These are phyloP conservation scores for Saccharomycopsis babjevae DNA, from an alignment of 805 yeast species.

Conservation along the genomic window DNA sequence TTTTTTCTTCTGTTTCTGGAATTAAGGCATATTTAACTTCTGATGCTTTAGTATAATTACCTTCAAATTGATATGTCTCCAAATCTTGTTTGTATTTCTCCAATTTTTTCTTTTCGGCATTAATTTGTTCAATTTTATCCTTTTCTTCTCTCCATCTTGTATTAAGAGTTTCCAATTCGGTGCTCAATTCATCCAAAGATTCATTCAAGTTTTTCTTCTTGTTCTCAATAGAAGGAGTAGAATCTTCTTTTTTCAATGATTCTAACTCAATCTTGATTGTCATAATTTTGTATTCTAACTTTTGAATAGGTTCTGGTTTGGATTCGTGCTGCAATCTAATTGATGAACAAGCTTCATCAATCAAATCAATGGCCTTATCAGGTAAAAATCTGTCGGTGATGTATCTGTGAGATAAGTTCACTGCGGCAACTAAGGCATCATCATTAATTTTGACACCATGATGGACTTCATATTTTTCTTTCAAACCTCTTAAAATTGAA, in stretches of 20 bases:
- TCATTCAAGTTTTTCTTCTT: conserved; percentile 54
- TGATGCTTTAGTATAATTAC: conserved; percentile 82
- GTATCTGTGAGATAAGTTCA: conserved; percentile 79
- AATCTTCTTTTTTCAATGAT: conserved; percentile 87
- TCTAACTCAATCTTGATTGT: conserved; percentile 93
- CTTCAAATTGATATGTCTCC: conserved; percentile 73
- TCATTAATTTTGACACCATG: conserved; percentile 95
- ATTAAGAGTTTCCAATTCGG: conserved; percentile 62
- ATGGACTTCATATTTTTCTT: conserved; percentile 91
- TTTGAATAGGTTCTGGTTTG: conserved; percentile 89
- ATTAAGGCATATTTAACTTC: conserved; percentile 80
- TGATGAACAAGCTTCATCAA: conserved; percentile 96
- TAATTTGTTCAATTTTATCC: conserved; percentile 63
- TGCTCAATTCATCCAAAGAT: conserved; percentile 51
- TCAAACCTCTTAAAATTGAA: conserved; percentile 83
- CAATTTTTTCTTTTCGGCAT: conserved; percentile 67
- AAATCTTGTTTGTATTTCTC: conserved; percentile 79
- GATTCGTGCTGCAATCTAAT: conserved; percentile 91
- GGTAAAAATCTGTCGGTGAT: conserved; percentile 88
- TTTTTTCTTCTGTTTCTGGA: conserved; percentile 37
- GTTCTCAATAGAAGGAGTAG: conserved; percentile 71
- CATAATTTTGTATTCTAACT: conserved; percentile 79
- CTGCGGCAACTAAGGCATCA: conserved; percentile 88
- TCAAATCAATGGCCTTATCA: conserved; percentile 92
- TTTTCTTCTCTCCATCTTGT: conserved; percentile 82